phyloP scores from a whole-genome alignment of 495 filamentous ascomycete species.

The Penicillium silybi region DNA sequence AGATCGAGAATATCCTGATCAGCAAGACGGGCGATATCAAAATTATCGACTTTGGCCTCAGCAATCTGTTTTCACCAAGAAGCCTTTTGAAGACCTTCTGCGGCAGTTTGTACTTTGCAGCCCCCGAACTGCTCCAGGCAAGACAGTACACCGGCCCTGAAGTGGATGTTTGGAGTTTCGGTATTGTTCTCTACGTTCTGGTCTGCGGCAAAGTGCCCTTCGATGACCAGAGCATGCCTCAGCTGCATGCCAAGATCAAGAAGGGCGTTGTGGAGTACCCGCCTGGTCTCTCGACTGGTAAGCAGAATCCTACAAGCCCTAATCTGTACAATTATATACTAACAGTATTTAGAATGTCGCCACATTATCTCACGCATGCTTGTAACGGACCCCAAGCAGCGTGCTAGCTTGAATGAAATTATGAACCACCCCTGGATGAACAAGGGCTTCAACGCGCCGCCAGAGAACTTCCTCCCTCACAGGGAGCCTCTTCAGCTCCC shows the following conservation, averaged over 20 bases:
- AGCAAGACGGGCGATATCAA: constrained; percentile 99
- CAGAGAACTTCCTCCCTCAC: constrained; percentile 82
- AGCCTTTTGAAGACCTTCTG: constrained; percentile 94
- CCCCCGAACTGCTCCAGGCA: constrained; percentile 90
- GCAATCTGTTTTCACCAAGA: constrained; percentile 89
- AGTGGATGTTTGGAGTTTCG: constrained; percentile 98
- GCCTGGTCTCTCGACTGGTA: constrained; percentile 84
- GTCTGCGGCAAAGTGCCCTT: constrained; percentile 99
- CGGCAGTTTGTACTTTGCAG: constrained; percentile 96
- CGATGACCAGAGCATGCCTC: constrained; percentile 98
- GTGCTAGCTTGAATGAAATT: constrained; percentile 85
- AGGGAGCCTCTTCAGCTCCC: constrained; percentile 84
- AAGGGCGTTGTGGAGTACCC: constrained; percentile 95
- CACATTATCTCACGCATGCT: constrained; percentile 94
- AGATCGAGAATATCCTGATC: constrained; percentile 99
- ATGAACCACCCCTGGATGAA: constrained; percentile 97
- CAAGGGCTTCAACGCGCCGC: constrained; percentile 81
- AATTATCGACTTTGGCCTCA: constrained; percentile 98
- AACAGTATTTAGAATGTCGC: constrained; percentile 67
- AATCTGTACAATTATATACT: background rate
- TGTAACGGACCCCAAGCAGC: constrained; percentile 85
- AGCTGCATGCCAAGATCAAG: constrained; percentile 98
- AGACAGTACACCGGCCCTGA: constrained; percentile 93
- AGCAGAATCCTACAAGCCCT: constrained; percentile 20
- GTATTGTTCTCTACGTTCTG: constrained; percentile 96